Percentiles rank a stretch among this genome's conserved stretches.
Conservation (phyloP, 352 stramenopile genomes). For the Blastocystis sp. region DNA sequence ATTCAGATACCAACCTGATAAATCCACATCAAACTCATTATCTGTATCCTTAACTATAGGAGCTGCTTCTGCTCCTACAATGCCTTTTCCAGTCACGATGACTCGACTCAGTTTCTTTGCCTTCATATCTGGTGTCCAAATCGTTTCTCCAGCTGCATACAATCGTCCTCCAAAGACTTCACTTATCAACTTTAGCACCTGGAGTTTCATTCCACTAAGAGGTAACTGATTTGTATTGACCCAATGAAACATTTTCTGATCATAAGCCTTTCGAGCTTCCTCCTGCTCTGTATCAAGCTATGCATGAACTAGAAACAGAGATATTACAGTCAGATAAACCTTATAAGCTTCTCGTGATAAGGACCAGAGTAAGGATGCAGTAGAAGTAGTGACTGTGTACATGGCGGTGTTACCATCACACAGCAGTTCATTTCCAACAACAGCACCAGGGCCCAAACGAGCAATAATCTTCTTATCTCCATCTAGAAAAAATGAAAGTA, state of each 20-base stretch:
- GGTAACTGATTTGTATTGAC: constrained; percentile 51
- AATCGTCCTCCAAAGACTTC: not conserved
- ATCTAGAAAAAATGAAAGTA: not conserved
- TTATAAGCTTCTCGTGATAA: constrained; percentile 16
- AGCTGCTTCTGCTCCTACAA: not conserved
- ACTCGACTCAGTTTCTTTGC: not conserved
- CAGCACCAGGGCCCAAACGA: constrained; percentile 1
- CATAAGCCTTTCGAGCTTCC: constrained; percentile 5
- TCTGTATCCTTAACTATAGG: not conserved
- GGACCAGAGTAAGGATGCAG: constrained; percentile 27
- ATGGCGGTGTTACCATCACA: not conserved
- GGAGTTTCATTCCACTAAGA: not conserved
- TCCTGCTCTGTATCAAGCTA: constrained; percentile 20
- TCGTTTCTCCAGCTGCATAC: not conserved
- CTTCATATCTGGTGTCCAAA: constrained; percentile 17
- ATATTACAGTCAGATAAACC: constrained; percentile 19
- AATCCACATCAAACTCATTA: constrained; percentile 57
- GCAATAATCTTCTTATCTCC: not conserved
- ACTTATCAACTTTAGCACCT: constrained; percentile 5
- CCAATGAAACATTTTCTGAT: constrained; percentile 48
- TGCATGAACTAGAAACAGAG: not conserved
- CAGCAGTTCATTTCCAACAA: constrained; percentile 24
- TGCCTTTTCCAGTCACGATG: constrained; percentile 13
- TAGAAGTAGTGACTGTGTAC: not conserved
- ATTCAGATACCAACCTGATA: not conserved